phyloP scores from a whole-genome alignment of 1,284 basidiomycete species.

The Trichosporon sp. region DNA sequence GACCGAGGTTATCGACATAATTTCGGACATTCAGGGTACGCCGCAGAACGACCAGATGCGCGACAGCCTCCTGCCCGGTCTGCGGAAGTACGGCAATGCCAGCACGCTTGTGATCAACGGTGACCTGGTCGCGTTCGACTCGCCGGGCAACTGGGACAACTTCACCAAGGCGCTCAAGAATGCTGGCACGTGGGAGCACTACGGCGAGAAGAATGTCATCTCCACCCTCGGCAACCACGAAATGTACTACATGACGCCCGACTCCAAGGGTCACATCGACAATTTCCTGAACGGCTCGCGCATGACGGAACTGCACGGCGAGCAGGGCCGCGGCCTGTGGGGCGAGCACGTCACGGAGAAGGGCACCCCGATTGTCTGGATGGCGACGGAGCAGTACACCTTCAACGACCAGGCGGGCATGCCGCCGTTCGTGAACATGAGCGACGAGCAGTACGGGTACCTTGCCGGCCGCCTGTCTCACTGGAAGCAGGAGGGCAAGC shows the following conservation, averaged over 20 bases:
- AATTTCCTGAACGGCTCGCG: constrained; percentile 14
- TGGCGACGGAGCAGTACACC: constrained; percentile 17
- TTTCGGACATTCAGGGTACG: constrained; percentile 22
- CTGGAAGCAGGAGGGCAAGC: constrained; percentile 8
- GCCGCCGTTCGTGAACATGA: constrained; percentile 15
- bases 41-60: constrained; percentile 14
- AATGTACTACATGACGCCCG: not conserved
- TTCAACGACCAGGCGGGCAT: not conserved
- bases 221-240: constrained; percentile 21
- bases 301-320: constrained; percentile 10
- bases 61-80: constrained; percentile 10
- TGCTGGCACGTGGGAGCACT: constrained; percentile 13
- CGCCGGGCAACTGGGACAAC: not conserved
- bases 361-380: constrained; percentile 21
- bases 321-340: constrained; percentile 12
- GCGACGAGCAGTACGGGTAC: constrained; percentile 22
- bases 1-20: constrained; percentile 21
- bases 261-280: not conserved
- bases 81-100: constrained; percentile 15
- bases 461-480: constrained; percentile 14
- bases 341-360: constrained; percentile 16
- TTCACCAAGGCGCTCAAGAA: constrained; percentile 13
- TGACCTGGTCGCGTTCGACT: constrained; percentile 10
- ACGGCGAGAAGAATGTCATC: constrained; percentile 14
- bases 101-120: constrained; percentile 24